These are phyloP conservation scores for Pichia sp. DNA, from an alignment of 1,139 yeast genomes.

Conservation along the genomic window DNA sequence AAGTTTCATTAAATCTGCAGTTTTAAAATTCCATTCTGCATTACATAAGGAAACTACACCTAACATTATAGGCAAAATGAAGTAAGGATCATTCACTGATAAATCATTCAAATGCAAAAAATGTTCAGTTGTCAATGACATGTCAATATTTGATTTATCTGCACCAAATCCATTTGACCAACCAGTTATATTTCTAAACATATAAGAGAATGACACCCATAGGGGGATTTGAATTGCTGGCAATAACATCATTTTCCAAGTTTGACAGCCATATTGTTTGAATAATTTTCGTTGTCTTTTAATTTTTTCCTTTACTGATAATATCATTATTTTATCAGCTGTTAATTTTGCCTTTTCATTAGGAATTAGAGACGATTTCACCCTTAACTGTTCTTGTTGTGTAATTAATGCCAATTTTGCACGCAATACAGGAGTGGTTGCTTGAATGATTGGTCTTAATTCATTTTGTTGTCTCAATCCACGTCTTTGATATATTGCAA, in stretches of 20 bases:
- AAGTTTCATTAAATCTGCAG: constrained; percentile 44
- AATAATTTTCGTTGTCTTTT: constrained; percentile 67
- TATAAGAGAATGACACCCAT: constrained; percentile 76
- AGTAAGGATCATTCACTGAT: constrained; percentile 55
- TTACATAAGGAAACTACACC: constrained; percentile 70
- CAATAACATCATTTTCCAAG: constrained; percentile 67
- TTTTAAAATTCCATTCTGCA: constrained; percentile 69
- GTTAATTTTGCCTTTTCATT: constrained; percentile 42
- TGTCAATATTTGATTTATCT: constrained; percentile 43
- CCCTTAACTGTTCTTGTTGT: constrained; percentile 29
- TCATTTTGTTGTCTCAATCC: constrained; percentile 66
- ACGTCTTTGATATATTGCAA: constrained; percentile 65
- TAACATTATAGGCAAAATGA: constrained; percentile 59
- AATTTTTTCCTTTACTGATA: constrained; percentile 72
- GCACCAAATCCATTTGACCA: constrained; percentile 47
- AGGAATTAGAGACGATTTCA: constrained; percentile 11
- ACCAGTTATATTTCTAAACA: constrained; percentile 71
- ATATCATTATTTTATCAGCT: constrained; percentile 68
- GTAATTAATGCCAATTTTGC: constrained; percentile 62
- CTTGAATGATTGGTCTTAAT: constrained; percentile 60
- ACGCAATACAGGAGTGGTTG: constrained; percentile 70
- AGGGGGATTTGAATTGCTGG: constrained; percentile 83
- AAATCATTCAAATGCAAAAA: constrained; percentile 53
- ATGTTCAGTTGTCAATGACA: constrained; percentile 49
- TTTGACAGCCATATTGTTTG: constrained; percentile 58